Base-by-base conservation (phyloP, 1,139 yeast species). In the Scheffersomyces insectosa region DNA sequence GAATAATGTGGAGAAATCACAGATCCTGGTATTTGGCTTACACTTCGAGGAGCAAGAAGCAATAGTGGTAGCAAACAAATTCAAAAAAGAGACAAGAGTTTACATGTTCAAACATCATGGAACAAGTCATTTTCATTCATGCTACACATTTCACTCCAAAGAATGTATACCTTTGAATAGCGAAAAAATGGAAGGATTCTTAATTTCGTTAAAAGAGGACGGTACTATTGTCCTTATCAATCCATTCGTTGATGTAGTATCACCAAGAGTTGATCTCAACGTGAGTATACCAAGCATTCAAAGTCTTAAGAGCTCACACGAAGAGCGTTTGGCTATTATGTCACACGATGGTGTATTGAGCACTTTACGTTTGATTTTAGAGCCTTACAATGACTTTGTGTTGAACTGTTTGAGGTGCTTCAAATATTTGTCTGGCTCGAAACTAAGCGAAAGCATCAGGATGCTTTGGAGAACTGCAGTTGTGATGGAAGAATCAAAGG, bases 381-480 rank as follows among this genome's bases (percentile, higher is more conserved):
- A 64, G 8, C 91, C 95, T 0, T 63, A 62, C 10, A 68, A 73
- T 32, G 63, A 65, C 0, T 54, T 75, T 6, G 77, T 82, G 0
- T 39, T 51, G 9, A 66, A 61, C 28, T 75, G 83, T 38, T 63
- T 84, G 23, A 63, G 67, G 15, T 70, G 82, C 7, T 75, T 85
- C 52, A 72, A 71, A 42, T 75, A 77, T 47, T 59, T 85, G 16
- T 75, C 86, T 3, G 87, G 86, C 6, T 71, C 85, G 1, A 74
- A 75, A 42, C 72, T 80, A 3, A 77, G 75, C 52, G 85, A 82
- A 52, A 72, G 75, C 14, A 66, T 86, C 28, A 75, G 83, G 79
- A 66, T 83, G 46, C 63, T 78, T 4, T 88, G 95, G 93, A 68
- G 86, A 32, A 63, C 84, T 0, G 80, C 87, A 0, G 59, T 73